Base-by-base conservation (phyloP, 345 rosid genomes). In the Diplotaxis tenuifolia region DNA sequence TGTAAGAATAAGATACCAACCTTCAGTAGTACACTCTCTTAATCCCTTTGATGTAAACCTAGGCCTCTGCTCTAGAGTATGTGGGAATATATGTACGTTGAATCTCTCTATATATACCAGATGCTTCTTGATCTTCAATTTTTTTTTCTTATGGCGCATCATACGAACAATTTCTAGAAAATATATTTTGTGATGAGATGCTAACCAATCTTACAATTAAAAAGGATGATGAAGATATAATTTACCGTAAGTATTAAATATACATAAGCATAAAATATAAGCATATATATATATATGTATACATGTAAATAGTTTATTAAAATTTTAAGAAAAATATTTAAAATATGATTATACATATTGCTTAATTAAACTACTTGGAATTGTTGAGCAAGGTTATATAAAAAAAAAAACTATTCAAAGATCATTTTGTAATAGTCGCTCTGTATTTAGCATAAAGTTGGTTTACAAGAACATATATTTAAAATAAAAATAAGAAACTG, bases 1-100 rank as follows among this genome's bases (percentile, higher is more conserved):
- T 23, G 56, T 75, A 60, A 60, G 68, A 75, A 75, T 42, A 61
- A 25, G 68, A 75, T 52, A 61, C 73, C 73, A 68, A 11, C 20
- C 74, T 61, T 75, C 68, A 50, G 54, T 7, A 60, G 18, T 60
- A 57, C 67, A 66, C 67, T 56, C 58, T 42, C 72, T 62, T n/a
- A n/a, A n/a, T n/a, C n/a, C n/a, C n/a, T n/a, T n/a, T n/a, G n/a
- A n/a, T n/a, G n/a, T 21, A 31, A 29, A 15, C 20, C 23, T 73
- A 45, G 54, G 58, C 11, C 38, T 19, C 22, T 53, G 12, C 5
- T 62, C 52, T 72, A 34, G 40, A 52, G 7, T 52, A 62, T 22
- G 54, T n/a, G 23, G 45, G 11, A 62, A 64, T 38, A 38, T 38
- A 3, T 38, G 47, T 12, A 38, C 47, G 47, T 11, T 38, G 47